A percentile compares a stretch with the other conserved stretches of the same genome.
Evolutionary conservation across 73 alveolate species (phyloP).

Genomic region (Strombidium stylifer): DNA sequence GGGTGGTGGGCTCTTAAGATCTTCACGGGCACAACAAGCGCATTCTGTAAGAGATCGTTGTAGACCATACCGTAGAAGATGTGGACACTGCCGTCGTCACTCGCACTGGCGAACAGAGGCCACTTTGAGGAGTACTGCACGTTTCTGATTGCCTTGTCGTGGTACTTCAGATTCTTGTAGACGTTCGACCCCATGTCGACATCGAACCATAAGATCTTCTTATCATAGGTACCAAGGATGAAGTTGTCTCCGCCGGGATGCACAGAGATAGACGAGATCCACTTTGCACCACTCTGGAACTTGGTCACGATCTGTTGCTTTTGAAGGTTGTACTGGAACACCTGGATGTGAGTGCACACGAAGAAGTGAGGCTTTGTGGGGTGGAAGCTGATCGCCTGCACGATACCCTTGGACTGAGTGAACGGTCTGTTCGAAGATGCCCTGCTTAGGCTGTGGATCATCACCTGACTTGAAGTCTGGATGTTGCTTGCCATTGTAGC

Average conservation of each 20-base stretch:
- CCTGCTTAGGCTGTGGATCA: constrained; percentile 88
- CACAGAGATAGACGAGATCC: constrained; percentile 77
- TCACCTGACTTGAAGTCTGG: constrained; percentile 76
- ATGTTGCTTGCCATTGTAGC: constrained; percentile 87
- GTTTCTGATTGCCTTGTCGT: constrained; percentile 78
- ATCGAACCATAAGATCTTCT: constrained; percentile 96
- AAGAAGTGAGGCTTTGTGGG: constrained; percentile 92
- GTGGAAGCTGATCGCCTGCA: constrained; percentile 88
- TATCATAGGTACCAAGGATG: constrained; percentile 93
- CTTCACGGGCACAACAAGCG: constrained; percentile 87
- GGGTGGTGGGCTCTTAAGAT: constrained; percentile 67
- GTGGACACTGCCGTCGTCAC: constrained; percentile 76
- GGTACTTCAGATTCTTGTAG: constrained; percentile 91
- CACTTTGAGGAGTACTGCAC: constrained; percentile 61
- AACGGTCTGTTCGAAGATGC: constrained; percentile 89
- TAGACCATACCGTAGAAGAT: constrained; percentile 86
- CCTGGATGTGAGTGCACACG: constrained; percentile 89
- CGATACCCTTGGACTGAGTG: constrained; percentile 85
- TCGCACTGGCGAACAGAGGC: constrained; percentile 74
- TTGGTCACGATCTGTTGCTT: constrained; percentile 83
- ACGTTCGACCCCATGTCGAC: constrained; percentile 91
- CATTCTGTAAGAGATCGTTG: constrained; percentile 74
- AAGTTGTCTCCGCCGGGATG: constrained; percentile 96
- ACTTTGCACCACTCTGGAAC: constrained; percentile 81
- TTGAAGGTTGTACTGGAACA: constrained; percentile 88